Conservation (phyloP, 345 rosid species). For the Citrus australasica region DNA sequence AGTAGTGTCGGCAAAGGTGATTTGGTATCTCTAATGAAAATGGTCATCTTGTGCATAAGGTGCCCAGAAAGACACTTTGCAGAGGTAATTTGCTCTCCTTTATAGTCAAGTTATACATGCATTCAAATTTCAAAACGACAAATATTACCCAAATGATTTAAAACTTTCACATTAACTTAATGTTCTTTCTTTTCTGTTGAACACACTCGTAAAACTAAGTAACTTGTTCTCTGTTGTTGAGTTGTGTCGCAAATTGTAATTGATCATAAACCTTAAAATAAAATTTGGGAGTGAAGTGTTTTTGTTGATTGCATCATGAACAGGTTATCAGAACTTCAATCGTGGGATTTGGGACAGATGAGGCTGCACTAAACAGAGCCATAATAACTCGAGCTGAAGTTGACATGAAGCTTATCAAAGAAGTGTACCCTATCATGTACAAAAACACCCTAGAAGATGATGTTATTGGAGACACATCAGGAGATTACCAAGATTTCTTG, state of each 20-base stretch:
- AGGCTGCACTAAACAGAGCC: slow-evolving; percentile 74
- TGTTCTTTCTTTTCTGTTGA: no score
- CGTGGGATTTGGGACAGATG: slow-evolving; percentile 80
- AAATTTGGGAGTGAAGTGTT: background rate
- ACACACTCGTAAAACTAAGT: background rate
- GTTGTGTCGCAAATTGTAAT: background rate
- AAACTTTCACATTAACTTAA: no score
- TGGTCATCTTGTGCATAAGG: slow-evolving; percentile 52
- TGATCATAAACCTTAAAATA: background rate
- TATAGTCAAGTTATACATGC: background rate
- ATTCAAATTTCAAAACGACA: no score
- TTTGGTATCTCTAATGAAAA: slow-evolving; percentile 45
- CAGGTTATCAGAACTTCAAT: slow-evolving; percentile 61
- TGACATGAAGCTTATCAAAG: slow-evolving; percentile 67
- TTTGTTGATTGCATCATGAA: background rate
- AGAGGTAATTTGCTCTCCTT: slow-evolving; percentile 35
- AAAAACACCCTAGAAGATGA: slow-evolving; percentile 57
- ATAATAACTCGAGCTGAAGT: slow-evolving; percentile 75
- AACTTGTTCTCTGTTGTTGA: background rate
- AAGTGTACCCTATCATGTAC: slow-evolving; percentile 51
- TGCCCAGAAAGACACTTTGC: slow-evolving; percentile 86
- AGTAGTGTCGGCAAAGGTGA: slow-evolving; percentile 52
- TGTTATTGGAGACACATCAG: slow-evolving; percentile 71
- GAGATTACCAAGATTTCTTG: slow-evolving; percentile 64
- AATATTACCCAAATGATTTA: no score